Base-by-base conservation (phyloP, 208 protist species). In the Acanthamoeba healyi region DNA sequence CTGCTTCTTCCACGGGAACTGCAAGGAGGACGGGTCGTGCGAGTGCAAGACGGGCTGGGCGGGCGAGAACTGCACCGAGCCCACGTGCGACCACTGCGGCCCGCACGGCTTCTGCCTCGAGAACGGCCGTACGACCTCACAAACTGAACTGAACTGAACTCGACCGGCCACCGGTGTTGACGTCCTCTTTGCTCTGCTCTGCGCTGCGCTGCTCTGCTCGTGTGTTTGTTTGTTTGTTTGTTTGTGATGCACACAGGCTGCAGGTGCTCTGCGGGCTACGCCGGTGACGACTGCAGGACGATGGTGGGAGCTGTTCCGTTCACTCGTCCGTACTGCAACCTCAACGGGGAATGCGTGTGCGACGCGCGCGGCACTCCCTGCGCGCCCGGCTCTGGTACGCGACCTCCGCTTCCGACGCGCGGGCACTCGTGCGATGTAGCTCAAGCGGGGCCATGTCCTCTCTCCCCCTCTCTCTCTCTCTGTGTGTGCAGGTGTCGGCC, bases 1-100 rank as follows among this genome's bases (percentile, higher is more conserved):
- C 81, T 88, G 81, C 81, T 88, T 88, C 38, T 88, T 92, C 49
- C 86, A 92, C 46, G 86, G 86, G 0, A 51, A 19, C 1, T 92
- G 86, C 46, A 9, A 67, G 22, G 2, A 4, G 1, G 46, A 74
- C 29, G 86, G 86, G 17, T 36, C 36, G 22, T 92, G 86, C 56
- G 1, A 2, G 9, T 92, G 86, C 58, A 22, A 74, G 10, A n/a
- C 42, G 32, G 86, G 86, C 36, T 92, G 86, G 86, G 4, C 22
- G 63, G 86, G 86, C 36, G 56, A 29, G 29, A 74, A 92, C 56
- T 92, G 86, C 46, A 92, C 86, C 42, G 34, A 92, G 36, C 86
- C 86, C 29, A 92, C 51, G 12, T 92, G 86, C 86, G 24, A 44
- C 58, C n/a, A 36, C 63, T 92, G 86, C 32, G 86, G 86, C n/a